These are phyloP conservation scores for Wickerhamomyces sydowiorum DNA, from an alignment of 805 yeast genomes.

Conservation along the genomic window DNA sequence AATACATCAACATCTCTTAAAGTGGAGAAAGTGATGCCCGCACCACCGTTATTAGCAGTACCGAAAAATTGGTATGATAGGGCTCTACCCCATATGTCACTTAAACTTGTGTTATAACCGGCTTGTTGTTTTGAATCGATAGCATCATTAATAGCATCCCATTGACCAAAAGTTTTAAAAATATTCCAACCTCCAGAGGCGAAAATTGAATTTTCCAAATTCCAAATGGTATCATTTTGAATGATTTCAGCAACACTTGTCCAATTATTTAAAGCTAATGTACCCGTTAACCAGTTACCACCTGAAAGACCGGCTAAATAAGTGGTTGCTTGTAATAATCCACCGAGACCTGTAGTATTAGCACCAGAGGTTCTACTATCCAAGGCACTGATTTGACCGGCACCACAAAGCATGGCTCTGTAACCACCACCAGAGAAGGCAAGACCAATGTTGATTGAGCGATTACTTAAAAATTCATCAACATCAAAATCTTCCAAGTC, in stretches of 20 bases:
- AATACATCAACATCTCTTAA: constrained; percentile 58
- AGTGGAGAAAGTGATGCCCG: constrained; percentile 52
- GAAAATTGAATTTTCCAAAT: constrained; percentile 54
- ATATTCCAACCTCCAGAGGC: constrained; percentile 60
- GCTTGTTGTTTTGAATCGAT: constrained; percentile 49
- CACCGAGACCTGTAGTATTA: constrained; percentile 58
- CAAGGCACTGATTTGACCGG: constrained; percentile 73
- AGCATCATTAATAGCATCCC: constrained; percentile 48
- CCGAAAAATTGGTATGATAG: constrained; percentile 71
- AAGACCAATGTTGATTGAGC: constrained; percentile 43
- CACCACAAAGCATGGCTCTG: constrained; percentile 82
- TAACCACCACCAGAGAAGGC: constrained; percentile 86
- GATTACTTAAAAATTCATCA: constrained; percentile 30
- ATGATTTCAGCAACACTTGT: constrained; percentile 60
- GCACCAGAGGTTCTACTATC: constrained; percentile 62
- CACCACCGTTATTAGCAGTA: constrained; percentile 53
- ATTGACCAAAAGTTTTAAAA: constrained; percentile 44
- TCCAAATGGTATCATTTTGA: constrained; percentile 53
- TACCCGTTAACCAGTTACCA: constrained; percentile 74
- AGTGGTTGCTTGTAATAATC: constrained; percentile 61
- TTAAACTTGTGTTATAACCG: constrained; percentile 60
- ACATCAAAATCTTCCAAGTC: constrained; percentile 39
- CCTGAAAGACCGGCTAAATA: constrained; percentile 78
- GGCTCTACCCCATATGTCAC: constrained; percentile 79
- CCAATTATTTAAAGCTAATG: constrained; percentile 67